A percentile compares a stretch with the other conserved stretches of the same genome.
phyloP scores from a whole-genome alignment of 768 basidiomycete species.

The Nevesoporus exiguus region DNA sequence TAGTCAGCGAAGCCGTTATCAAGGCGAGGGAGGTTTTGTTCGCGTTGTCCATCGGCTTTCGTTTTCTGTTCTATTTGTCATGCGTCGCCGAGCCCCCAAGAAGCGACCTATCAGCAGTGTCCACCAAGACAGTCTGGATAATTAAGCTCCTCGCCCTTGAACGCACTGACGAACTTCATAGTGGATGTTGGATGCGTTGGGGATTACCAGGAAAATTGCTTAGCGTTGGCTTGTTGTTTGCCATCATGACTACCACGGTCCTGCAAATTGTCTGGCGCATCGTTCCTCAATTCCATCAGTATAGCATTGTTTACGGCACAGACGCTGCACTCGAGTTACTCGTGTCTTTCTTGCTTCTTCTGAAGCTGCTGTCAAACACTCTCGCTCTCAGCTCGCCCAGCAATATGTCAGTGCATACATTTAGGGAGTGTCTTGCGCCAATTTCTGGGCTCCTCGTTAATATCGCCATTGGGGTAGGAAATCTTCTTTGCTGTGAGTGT shows the following conservation, averaged over 20 bases:
- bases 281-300: conserved; percentile 32
- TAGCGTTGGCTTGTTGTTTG: conserved; percentile 47
- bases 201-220: conserved; percentile 51
- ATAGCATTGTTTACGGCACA: conserved; percentile 52
- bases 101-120: conserved; percentile 28
- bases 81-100: conserved; percentile 58
- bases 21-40: conserved; percentile 57
- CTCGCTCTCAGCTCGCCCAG: conserved; percentile 38
- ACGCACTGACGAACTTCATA: conserved; percentile 37
- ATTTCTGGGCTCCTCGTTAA: conserved; percentile 52
- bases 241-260: conserved; percentile 44
- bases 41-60: conserved; percentile 53
- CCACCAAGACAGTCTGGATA: conserved; percentile 10
- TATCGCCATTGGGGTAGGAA: conserved; percentile 51
- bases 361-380: conserved; percentile 61
- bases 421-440: conserved; percentile 47
- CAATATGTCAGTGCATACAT: conserved; percentile 39
- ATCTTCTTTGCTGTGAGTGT: conserved; percentile 55
- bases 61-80: conserved; percentile 68
- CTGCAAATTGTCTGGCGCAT: conserved; percentile 67
- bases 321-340: conserved; percentile 58
- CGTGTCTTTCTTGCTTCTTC: conserved; percentile 53
- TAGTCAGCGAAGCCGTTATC: conserved; percentile 34
- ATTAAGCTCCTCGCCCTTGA: conserved; percentile 17
- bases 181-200: conserved; percentile 66